Evolutionary conservation across 202 grass and related monocot species (phyloP).

Genomic region (Schoenoplectus triqueter): DNA sequence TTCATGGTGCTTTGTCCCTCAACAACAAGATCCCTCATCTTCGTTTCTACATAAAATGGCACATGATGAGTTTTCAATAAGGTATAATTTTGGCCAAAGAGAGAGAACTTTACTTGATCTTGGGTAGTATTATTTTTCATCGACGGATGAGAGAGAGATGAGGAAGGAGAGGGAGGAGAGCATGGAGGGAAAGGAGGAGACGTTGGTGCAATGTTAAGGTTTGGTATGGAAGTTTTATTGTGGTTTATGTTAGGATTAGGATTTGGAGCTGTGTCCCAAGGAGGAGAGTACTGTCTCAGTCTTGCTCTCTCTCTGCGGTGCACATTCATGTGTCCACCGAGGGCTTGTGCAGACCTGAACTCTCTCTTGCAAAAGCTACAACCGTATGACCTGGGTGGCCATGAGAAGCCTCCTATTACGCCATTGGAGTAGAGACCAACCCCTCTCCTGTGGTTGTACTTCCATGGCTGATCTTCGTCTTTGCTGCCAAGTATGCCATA

Average conservation of each 20-base stretch:
- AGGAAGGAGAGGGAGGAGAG: neutral
- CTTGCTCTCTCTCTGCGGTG: constrained; percentile 83
- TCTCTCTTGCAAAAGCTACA: constrained; percentile 96
- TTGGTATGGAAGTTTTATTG: constrained; percentile 26
- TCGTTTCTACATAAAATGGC: neutral
- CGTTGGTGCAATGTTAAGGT: constrained; percentile 63
- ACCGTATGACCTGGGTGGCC: constrained; percentile 70
- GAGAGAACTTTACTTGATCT: constrained; percentile 15
- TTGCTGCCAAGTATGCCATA: constrained; percentile 34
- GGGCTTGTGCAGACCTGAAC: constrained; percentile 92
- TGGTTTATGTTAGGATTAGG: constrained; percentile 34
- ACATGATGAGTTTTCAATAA: neutral
- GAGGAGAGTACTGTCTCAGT: constrained; percentile 55
- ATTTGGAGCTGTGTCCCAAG: constrained; percentile 20
- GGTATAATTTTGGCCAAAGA: constrained; percentile 36
- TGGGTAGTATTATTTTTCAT: neutral
- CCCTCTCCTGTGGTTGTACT: constrained; percentile 43
- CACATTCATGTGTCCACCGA: constrained; percentile 95
- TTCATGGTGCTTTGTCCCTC: constrained; percentile 34
- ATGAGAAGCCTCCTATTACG: constrained; percentile 45
- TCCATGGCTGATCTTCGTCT: constrained; percentile 45
- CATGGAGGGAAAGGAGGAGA: neutral
- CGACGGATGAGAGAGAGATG: constrained; percentile 14
- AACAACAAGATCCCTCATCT: constrained; percentile 28
- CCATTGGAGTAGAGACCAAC: constrained; percentile 26